These are phyloP conservation scores for Microthlaspi erraticum DNA, from an alignment of 345 rosid species.

Conservation along the genomic window DNA sequence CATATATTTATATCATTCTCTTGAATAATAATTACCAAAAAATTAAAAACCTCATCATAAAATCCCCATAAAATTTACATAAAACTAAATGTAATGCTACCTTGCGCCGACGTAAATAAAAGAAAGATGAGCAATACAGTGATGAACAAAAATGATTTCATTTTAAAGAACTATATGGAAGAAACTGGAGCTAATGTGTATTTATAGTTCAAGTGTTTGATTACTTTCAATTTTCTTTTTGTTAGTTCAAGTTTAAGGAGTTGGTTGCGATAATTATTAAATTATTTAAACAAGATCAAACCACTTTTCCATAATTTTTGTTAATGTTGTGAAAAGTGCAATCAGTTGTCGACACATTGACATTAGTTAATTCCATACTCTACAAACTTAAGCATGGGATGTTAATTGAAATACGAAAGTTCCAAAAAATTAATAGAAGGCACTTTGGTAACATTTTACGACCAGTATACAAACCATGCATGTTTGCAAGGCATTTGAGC, in stretches of 20 bases:
- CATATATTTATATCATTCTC: not conserved
- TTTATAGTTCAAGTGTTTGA: conserved; percentile 3
- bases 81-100: not conserved
- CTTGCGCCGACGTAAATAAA: conserved; percentile 5
- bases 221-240: not conserved
- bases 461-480: too few species aligned
- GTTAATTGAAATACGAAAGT: too few species aligned
- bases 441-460: too few species aligned
- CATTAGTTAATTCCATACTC: not conserved
- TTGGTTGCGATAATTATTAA: not conserved
- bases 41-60: too few species aligned
- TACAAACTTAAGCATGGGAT: too few species aligned
- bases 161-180: not conserved
- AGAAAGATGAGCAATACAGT: conserved; percentile 4
- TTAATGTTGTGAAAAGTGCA: conserved; percentile 18
- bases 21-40: too few species aligned
- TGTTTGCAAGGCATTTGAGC: too few species aligned
- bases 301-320: conserved; percentile 19
- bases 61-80: not conserved
- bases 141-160: conserved; percentile 14
- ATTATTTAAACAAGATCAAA: not conserved
- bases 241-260: not conserved
- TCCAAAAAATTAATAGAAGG: too few species aligned
- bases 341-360: conserved; percentile 20
- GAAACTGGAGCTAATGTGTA: not conserved